Conservation (phyloP, 768 basidiomycete genomes). For the Mycena alexandri region DNA sequence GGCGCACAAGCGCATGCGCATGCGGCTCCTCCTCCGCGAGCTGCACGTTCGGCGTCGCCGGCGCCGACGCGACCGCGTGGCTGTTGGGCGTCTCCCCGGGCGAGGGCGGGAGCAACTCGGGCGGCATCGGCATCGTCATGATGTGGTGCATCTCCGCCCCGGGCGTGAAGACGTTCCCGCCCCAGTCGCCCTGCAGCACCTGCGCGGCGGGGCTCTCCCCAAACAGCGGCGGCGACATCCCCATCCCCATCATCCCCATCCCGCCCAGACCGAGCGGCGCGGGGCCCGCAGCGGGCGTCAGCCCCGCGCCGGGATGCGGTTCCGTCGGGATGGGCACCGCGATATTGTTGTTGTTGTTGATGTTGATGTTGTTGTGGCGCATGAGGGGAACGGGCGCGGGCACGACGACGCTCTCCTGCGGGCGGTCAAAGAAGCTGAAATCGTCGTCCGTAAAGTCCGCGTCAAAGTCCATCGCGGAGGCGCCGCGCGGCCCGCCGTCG, state of each 20-base stretch:
- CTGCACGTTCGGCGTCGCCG: conserved; percentile 67
- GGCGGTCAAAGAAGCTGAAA: conserved; percentile 88
- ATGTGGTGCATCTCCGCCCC: conserved; percentile 48
- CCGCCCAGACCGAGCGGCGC: conserved; percentile 46
- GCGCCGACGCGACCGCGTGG: conserved; percentile 51
- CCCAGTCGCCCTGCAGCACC: conserved; percentile 24
- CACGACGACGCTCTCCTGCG: conserved; percentile 44
- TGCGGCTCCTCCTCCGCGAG: conserved; percentile 46
- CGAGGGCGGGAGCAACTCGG: conserved; percentile 64
- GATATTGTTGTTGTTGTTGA: conserved; percentile 12
- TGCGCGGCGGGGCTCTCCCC: conserved; percentile 39
- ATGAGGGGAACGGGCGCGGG: conserved; percentile 9
- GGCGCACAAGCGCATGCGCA: conserved; percentile 41
- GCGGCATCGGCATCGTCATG: conserved; percentile 46
- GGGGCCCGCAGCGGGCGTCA: conserved; percentile 50
- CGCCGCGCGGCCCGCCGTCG: conserved; percentile 26
- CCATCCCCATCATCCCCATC: conserved; percentile 27
- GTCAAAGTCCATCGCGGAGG: conserved; percentile 60
- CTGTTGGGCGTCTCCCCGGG: conserved; percentile 63
- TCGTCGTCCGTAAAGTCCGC: conserved; percentile 87
- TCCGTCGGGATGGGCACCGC: conserved; percentile 21
- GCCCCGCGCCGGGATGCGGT: conserved; percentile 38
- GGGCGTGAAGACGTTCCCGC: conserved; percentile 32
- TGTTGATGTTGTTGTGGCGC: no score
- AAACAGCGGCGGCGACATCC: conserved; percentile 42